Percentiles rank a stretch among this genome's conserved stretches.
phyloP scores from a whole-genome alignment of 2,329 filamentous ascomycete genomes.

The Fusarium tupiense region DNA sequence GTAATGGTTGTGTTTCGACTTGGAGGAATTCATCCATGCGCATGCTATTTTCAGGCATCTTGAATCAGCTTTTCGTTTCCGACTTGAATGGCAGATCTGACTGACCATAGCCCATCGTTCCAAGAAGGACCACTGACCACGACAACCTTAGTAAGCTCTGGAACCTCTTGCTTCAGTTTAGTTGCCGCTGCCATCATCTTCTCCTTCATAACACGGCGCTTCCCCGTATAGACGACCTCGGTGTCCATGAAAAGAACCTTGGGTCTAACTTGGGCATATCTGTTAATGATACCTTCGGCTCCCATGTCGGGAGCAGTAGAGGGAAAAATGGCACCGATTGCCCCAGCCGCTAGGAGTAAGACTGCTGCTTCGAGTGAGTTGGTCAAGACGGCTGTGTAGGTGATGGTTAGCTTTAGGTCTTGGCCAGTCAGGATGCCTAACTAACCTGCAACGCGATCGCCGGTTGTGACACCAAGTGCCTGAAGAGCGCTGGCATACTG shows the following conservation, averaged over 20 bases:
- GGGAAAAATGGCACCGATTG: not conserved
- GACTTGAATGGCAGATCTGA: not conserved
- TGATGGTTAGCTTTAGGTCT: not conserved
- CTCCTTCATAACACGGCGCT: not conserved
- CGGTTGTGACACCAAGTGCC: not conserved
- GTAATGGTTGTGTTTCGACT: not conserved
- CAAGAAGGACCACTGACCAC: not conserved
- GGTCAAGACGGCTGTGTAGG: not conserved
- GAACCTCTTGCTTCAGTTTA: not conserved
- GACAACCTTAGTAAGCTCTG: not conserved
- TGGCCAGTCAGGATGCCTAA: not conserved
- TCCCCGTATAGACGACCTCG: not conserved
- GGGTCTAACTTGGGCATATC: not conserved
- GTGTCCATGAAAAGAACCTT: not conserved
- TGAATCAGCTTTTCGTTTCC: not conserved
- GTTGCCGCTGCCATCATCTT: not conserved
- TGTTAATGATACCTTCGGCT: not conserved
- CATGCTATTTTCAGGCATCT: not conserved
- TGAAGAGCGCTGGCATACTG: not conserved
- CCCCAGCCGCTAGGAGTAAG: not conserved
- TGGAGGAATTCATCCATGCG: not conserved
- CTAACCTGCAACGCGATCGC: not conserved
- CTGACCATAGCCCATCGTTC: not conserved
- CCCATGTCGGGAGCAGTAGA: not conserved
- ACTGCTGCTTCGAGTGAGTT: not conserved